Conservation (phyloP, 495 filamentous ascomycete species). For the Hyaloscypha variabilis region DNA sequence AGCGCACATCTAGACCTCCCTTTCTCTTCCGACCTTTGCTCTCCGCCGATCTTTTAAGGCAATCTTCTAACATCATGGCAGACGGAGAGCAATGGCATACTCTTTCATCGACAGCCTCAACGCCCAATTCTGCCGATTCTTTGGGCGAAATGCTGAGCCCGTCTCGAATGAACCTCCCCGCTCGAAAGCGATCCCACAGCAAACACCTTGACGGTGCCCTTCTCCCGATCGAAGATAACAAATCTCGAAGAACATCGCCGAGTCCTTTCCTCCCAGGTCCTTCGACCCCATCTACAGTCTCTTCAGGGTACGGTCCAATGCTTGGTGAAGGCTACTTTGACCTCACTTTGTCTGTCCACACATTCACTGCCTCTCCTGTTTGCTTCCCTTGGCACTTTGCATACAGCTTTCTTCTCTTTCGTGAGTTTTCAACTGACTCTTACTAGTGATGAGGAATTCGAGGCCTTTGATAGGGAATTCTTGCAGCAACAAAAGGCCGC, state of each 20-base stretch:
- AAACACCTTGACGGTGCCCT: slow-evolving; percentile 31
- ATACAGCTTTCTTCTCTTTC: neutral
- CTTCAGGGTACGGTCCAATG: slow-evolving; percentile 28
- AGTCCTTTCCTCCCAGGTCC: slow-evolving; percentile 35
- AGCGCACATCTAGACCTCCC: neutral
- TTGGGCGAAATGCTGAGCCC: slow-evolving; percentile 16
- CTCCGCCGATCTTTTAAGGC: slow-evolving; percentile 15
- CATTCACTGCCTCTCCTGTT: slow-evolving; percentile 23
- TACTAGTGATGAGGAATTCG: slow-evolving; percentile 29
- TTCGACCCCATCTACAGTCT: slow-evolving; percentile 34
- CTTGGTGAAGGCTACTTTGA: slow-evolving; percentile 24
- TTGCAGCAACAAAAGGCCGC: slow-evolving; percentile 39
- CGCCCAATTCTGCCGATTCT: slow-evolving; percentile 23
- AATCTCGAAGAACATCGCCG: slow-evolving; percentile 39
- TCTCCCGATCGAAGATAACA: slow-evolving; percentile 23
- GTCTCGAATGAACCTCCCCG: slow-evolving; percentile 23
- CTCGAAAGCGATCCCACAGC: slow-evolving; percentile 40
- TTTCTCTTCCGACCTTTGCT: neutral
- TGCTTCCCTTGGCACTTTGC: neutral
- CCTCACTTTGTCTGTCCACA: slow-evolving; percentile 27
- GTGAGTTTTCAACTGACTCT: neutral
- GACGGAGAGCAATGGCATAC: neutral
- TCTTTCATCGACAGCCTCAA: slow-evolving; percentile 23
- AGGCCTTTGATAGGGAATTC: slow-evolving; percentile 20
- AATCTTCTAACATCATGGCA: slow-evolving; percentile 24